A percentile compares a stretch with the other conserved stretches of the same genome.
phyloP scores from a whole-genome alignment of 2,329 filamentous ascomycete genomes.

The Xenoacremonium recifei region DNA sequence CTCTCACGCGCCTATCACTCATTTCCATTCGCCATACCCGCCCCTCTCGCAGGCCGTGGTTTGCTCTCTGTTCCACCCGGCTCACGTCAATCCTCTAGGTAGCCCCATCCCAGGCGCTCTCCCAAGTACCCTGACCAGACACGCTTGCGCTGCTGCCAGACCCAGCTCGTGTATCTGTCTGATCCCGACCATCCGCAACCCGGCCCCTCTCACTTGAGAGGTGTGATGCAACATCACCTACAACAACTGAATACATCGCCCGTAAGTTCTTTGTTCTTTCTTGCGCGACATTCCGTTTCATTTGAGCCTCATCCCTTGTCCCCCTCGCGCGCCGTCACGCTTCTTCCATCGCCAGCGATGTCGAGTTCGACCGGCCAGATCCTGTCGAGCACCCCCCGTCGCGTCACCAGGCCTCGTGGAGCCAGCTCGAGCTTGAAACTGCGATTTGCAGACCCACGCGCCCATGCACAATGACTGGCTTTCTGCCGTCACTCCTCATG shows the following conservation, averaged over 20 bases:
- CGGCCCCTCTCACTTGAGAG: too few species aligned
- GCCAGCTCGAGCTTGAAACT: slow-evolving; percentile 19
- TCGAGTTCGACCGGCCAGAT: slow-evolving; percentile 10
- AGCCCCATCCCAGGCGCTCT: slow-evolving; percentile 15
- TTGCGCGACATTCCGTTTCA: slow-evolving; percentile 8
- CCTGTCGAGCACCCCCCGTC: slow-evolving; percentile 22
- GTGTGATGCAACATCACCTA: too few species aligned
- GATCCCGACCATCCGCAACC: slow-evolving; percentile 20
- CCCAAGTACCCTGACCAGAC: slow-evolving; percentile 24
- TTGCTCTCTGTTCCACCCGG: slow-evolving; percentile 2
- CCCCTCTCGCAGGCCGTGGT: not conserved
- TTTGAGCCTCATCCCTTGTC: slow-evolving; percentile 14
- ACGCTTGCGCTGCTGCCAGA: slow-evolving; percentile 14
- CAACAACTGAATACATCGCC: slow-evolving; percentile 31
- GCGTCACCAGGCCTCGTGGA: slow-evolving; percentile 17
- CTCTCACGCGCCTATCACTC: slow-evolving; percentile 8
- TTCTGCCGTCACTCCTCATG: too few species aligned
- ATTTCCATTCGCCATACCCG: slow-evolving; percentile 2
- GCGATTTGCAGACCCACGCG: slow-evolving; percentile 26
- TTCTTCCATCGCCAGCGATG: slow-evolving; percentile 15
- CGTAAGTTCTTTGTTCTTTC: slow-evolving; percentile 32
- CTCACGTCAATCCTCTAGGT: slow-evolving; percentile 13
- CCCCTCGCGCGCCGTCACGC: slow-evolving; percentile 11
- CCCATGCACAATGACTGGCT: too few species aligned
- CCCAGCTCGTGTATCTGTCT: slow-evolving; percentile 24